Conservation (phyloP, 148 eudicot species). For the Camellia japonica region DNA sequence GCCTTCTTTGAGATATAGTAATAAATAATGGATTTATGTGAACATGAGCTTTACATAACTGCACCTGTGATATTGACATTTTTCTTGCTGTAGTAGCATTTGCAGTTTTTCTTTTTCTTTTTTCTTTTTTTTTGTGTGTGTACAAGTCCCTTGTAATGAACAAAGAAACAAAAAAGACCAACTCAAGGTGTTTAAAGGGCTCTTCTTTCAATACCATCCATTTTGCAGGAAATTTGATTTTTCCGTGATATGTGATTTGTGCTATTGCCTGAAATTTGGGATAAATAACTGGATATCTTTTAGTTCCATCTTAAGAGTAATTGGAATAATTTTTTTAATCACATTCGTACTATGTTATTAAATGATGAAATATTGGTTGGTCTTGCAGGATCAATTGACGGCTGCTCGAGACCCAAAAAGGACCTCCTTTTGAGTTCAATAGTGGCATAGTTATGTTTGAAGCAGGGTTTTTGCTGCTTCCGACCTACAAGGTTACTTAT, state of each 20-base stretch:
- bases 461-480: background rate
- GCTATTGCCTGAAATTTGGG: background rate
- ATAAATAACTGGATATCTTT: background rate
- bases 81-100: no score
- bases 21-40: no score
- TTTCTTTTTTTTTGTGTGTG: no score
- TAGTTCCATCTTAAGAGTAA: background rate
- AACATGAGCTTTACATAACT: no score
- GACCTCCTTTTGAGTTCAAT: background rate
- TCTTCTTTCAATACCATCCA: background rate
- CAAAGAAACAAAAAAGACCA: no score
- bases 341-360: background rate
- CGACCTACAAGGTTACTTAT: background rate
- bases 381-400: conserved; percentile 66
- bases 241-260: background rate
- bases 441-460: background rate
- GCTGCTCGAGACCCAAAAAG: conserved; percentile 65
- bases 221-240: background rate
- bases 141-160: no score
- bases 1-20: no score
- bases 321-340: background rate
- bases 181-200: background rate
- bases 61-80: no score
- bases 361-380: background rate
- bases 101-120: no score